Conservation (phyloP, 441 rosid genomes). For the Croton laevigatus region DNA sequence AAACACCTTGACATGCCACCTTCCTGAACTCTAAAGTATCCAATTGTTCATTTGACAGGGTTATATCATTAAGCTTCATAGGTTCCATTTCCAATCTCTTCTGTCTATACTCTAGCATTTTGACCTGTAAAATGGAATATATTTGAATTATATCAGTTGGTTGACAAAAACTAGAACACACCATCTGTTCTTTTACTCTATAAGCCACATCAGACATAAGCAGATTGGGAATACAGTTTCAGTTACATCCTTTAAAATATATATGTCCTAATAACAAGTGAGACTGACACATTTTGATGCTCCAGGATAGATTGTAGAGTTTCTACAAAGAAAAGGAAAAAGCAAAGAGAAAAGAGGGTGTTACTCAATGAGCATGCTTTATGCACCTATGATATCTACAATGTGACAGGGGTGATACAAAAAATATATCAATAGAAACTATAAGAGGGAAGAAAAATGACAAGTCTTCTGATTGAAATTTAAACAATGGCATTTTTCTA, state of each 20-base stretch:
- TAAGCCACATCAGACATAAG: neutral
- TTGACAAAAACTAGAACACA: neutral
- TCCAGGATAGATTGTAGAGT: neutral
- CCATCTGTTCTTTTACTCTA: neutral
- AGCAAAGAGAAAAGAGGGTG: neutral
- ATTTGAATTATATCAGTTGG: neutral
- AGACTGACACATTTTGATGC: neutral
- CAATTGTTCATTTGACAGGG: slow-evolving; percentile 41
- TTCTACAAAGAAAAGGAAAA: neutral
- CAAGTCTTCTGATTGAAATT: neutral
- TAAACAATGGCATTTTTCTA: neutral
- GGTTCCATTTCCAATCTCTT: slow-evolving; percentile 74
- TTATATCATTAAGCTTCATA: slow-evolving; percentile 41
- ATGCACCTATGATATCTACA: neutral
- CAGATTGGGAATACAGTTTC: neutral
- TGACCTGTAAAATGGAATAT: slow-evolving; percentile 41
- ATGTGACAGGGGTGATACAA: neutral
- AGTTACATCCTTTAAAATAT: neutral
- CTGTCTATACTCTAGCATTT: slow-evolving; percentile 66
- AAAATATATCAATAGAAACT: neutral
- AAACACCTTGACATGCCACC: slow-evolving; percentile 64
- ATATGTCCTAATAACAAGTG: neutral
- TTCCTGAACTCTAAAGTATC: slow-evolving; percentile 72
- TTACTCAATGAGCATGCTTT: neutral
- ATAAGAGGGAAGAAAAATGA: neutral